Evolutionary conservation across 2,329 filamentous ascomycete species (phyloP), one percentile per base, ranked within the genome.

Genomic region (Elsinoe perseae): DNA sequence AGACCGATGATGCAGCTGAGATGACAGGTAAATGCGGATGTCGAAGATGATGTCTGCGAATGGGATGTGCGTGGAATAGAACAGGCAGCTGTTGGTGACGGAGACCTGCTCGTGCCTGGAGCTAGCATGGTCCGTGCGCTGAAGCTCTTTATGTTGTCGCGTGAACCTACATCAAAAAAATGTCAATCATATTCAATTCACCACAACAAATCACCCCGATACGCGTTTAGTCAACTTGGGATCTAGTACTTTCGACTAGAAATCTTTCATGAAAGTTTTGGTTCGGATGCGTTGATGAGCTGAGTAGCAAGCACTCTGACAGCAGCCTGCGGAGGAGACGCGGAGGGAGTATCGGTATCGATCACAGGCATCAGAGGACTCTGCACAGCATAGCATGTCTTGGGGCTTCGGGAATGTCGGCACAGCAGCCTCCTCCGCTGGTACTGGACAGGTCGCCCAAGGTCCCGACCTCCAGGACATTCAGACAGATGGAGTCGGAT

Each of bases 401-500:
- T 87, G 87, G 70, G 76, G 78, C 69, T 84, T 84, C 69, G 74
- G 70, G 60, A 78, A 71, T 64, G 69, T 76, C 56, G 72, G 73
- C 58, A 65, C 68, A 54, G 66, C 65, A 56, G 73, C 70, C 58
- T 69, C 70, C 59, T 75, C 71, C 56, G 66, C 66, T 56, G 38
- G 38, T 6, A 9, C 40, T n/a, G 38, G 21, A 38, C 68, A 68
- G 60, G 69, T 71, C 53, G 75, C 79, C 67, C 68, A 72, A 60
- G 87, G 86, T 40, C 77, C 81, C 50, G 83, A 89, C 65, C 77
- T 95, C 56, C 78, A 84, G 62, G 84, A 90, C 62, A 86, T 95
- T 63, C 82, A 85, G 69, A 92, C 90, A 62, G 89, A 95, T 78
- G 87, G 64, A 62, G 76, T 98, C 50, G 89, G 89, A 4, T 97